Conservation (phyloP, 2,329 filamentous ascomycete genomes). For the Aspergillus texensis region DNA sequence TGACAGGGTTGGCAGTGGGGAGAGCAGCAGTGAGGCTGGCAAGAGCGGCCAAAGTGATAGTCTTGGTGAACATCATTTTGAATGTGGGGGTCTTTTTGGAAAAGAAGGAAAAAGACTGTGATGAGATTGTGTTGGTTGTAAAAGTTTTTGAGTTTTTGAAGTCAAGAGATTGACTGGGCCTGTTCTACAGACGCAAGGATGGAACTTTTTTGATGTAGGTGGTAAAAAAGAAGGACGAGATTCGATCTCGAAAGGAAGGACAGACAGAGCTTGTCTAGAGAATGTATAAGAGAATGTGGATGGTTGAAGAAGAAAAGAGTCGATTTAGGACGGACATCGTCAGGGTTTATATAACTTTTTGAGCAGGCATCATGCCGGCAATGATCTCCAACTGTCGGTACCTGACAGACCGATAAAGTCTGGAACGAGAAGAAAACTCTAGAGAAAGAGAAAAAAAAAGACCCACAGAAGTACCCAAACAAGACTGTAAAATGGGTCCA, state of each 20-base stretch:
- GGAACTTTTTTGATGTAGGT: not conserved
- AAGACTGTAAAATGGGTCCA: not conserved
- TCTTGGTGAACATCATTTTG: conserved; percentile 44
- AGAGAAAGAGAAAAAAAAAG: not conserved
- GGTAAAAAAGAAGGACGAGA: conserved; percentile 8
- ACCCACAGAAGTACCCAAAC: not conserved
- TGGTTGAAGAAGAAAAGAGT: conserved; percentile 1
- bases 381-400: not conserved
- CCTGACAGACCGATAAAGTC: not conserved
- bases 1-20: conserved; percentile 31
- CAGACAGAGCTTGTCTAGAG: conserved; percentile 3
- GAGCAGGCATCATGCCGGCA: not conserved
- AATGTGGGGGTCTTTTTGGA: conserved; percentile 1
- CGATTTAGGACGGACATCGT: not conserved
- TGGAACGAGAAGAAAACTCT: not conserved
- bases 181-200: conserved; percentile 1
- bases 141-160: not conserved
- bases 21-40: conserved; percentile 35
- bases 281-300: conserved; percentile 7
- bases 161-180: not conserved
- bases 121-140: not conserved
- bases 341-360: conserved; percentile 12
- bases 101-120: not conserved
- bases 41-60: conserved; percentile 35
- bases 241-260: conserved; percentile 7